Evolutionary conservation across 1,284 basidiomycete genomes (phyloP), one percentile per base, ranked within the genome.

Genomic region (Trichosporon inkin): DNA sequence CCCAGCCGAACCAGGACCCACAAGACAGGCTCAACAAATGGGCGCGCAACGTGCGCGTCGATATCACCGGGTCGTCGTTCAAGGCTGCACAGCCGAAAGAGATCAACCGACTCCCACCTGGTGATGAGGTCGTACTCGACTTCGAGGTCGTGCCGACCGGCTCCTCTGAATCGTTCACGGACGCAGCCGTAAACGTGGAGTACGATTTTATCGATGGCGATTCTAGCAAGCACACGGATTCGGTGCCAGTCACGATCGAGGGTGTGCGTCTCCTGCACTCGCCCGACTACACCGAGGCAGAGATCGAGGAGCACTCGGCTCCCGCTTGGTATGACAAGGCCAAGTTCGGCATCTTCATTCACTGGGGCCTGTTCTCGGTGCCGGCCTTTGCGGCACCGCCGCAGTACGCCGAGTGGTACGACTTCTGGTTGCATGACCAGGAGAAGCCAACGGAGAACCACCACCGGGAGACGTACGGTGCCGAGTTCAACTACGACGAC

Each of bases 331-430:
- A 37, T 52, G 24, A 39, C 47, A 24, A 20, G 4, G 66, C 66
- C 8, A 65, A 64, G 19, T 67, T 63, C n/a, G 66, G 66, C 47
- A 62, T 85, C 38, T 85, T 86, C 70, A 79, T 86, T 54, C 84
- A 85, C 65, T 86, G 84, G 84, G 84, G 84, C 6, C 67, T 83
- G 2, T 86, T 80, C 63, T 82, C 81, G 20, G 80, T 82, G 6
- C 70, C 70, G 0, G 72, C 67, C 10, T 71, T 49, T 10, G 66
- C 68, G 8, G 74, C 74, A 2, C 68, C 62, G 16, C 22, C 10
- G 65, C 63, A 65, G 36, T 85, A 86, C 61, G 81, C 83, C 0
- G 85, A 85, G 68, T 85, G 84, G 84, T 85, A 84, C 57, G 63
- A 65, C 32, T 71, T 68, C 61, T 74, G 71, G 71, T 57, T 68